Evolutionary conservation across 345 rosid species (phyloP).

Genomic region (Murraya koenigii): DNA sequence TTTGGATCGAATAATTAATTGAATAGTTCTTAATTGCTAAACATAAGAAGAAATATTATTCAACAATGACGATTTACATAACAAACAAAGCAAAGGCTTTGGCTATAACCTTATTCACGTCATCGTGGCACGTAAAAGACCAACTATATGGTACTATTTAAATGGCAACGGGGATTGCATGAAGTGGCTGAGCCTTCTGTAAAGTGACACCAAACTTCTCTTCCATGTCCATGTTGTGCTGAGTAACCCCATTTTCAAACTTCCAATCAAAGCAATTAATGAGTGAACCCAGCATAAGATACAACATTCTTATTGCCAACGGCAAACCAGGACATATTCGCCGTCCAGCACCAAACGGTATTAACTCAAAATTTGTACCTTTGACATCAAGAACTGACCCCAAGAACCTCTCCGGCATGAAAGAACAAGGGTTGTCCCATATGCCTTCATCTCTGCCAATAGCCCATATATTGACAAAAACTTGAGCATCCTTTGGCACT

Average conservation of each 20-base stretch:
- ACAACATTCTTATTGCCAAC: conserved; percentile 40
- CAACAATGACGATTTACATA: too few relatives aligned
- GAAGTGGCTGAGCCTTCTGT: too few relatives aligned
- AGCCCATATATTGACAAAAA: conserved; percentile 49
- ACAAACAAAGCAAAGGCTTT: too few relatives aligned
- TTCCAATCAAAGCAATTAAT: conserved; percentile 42
- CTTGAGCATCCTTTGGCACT: conserved; percentile 39
- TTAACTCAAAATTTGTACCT: conserved; percentile 37
- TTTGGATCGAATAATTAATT: too few relatives aligned
- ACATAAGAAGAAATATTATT: too few relatives aligned
- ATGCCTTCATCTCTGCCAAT: conserved; percentile 41
- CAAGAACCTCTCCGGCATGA: conserved; percentile 47
- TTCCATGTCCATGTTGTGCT: conserved; percentile 27
- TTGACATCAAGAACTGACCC: conserved; percentile 28
- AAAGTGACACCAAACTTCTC: too few relatives aligned
- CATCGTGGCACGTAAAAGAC: too few relatives aligned
- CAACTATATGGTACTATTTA: too few relatives aligned
- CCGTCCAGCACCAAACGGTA: conserved; percentile 48
- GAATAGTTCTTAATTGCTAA: too few relatives aligned
- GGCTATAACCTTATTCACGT: too few relatives aligned
- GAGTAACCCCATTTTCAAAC: conserved; percentile 26
- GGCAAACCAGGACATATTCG: conserved; percentile 46
- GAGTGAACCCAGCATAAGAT: conserved; percentile 38
- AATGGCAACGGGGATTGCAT: too few relatives aligned
- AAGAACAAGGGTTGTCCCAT: conserved; percentile 34